Evolutionary conservation across 2,329 filamentous ascomycete species (phyloP).

Genomic region (Fusarium napiforme): DNA sequence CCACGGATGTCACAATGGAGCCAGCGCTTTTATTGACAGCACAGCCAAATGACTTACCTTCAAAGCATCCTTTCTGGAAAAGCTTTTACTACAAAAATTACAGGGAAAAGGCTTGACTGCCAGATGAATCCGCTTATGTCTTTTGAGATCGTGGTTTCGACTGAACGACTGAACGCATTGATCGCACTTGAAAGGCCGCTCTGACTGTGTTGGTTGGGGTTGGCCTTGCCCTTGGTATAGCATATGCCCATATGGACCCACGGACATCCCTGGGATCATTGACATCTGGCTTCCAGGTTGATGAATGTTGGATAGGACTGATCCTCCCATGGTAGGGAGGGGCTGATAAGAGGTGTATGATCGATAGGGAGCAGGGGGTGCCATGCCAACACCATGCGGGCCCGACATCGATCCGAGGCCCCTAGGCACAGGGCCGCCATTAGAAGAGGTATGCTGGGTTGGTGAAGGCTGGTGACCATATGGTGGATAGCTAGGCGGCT

Average conservation of each 20-base stretch:
- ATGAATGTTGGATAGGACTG: constrained; percentile 81
- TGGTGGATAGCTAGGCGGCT: constrained; percentile 58
- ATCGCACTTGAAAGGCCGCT: constrained; percentile 95
- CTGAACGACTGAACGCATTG: constrained; percentile 94
- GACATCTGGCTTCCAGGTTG: constrained; percentile 79
- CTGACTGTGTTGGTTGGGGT: constrained; percentile 63
- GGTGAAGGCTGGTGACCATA: constrained; percentile 53
- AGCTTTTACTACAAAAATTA: constrained; percentile 91
- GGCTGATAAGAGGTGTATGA: constrained; percentile 59
- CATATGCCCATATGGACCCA: constrained; percentile 65
- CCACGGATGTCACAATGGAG: not conserved
- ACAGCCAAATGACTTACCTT: constrained; percentile 72
- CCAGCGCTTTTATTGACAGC: not conserved
- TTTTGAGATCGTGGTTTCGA: constrained; percentile 93
- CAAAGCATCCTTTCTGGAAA: constrained; percentile 93
- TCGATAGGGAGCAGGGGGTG: constrained; percentile 64
- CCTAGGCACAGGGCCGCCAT: constrained; percentile 52
- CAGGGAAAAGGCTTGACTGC: constrained; percentile 97
- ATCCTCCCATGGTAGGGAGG: constrained; percentile 71
- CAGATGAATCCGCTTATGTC: constrained; percentile 94
- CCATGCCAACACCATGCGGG: constrained; percentile 47
- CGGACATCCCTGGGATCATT: constrained; percentile 71
- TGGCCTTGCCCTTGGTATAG: constrained; percentile 69
- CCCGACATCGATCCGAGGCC: constrained; percentile 51
- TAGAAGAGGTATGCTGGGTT: constrained; percentile 60